Percentiles rank a stretch among this genome's conserved stretches.
These are phyloP conservation scores for Somion occarium DNA, from an alignment of 1,284 basidiomycete genomes.

Conservation along the genomic window DNA sequence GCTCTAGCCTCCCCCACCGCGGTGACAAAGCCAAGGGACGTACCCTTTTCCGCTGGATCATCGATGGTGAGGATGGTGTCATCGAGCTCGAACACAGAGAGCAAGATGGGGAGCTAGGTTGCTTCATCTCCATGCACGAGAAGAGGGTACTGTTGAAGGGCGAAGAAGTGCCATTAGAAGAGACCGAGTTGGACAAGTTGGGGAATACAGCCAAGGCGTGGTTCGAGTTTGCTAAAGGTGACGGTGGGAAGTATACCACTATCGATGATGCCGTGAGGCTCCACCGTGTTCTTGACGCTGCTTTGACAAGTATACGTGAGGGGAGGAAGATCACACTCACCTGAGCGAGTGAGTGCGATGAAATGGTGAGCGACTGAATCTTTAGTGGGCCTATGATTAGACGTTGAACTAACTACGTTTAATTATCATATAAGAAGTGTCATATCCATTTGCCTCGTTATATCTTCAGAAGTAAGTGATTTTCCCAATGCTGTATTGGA, in stretches of 20 bases:
- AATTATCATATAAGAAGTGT: too few species aligned
- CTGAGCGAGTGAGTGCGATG: too few species aligned
- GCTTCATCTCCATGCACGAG: neutral
- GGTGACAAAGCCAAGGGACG: slow-evolving; percentile 16
- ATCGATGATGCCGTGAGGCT: slow-evolving; percentile 27
- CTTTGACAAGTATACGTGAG: slow-evolving; percentile 5
- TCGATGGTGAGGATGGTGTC: slow-evolving; percentile 30
- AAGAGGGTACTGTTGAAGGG: slow-evolving; percentile 7
- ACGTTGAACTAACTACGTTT: too few species aligned
- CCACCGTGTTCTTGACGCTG: slow-evolving; percentile 9
- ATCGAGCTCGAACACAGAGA: slow-evolving; percentile 17
- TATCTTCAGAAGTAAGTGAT: too few species aligned
- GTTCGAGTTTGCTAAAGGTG: slow-evolving; percentile 34
- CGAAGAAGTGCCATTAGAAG: slow-evolving; percentile 6
- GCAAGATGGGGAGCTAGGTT: neutral
- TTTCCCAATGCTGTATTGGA: too few species aligned
- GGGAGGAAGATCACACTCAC: slow-evolving; percentile 5
- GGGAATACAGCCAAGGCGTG: slow-evolving; percentile 16
- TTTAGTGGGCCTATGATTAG: too few species aligned
- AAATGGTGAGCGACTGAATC: too few species aligned
- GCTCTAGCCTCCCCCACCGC: slow-evolving; percentile 5
- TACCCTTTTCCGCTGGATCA: slow-evolving; percentile 25
- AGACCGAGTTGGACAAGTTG: slow-evolving; percentile 6
- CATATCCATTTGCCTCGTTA: too few species aligned
- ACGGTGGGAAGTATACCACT: slow-evolving; percentile 24